Conservation (phyloP, 768 basidiomycete species). For the Xerocomellus dryophilus region DNA sequence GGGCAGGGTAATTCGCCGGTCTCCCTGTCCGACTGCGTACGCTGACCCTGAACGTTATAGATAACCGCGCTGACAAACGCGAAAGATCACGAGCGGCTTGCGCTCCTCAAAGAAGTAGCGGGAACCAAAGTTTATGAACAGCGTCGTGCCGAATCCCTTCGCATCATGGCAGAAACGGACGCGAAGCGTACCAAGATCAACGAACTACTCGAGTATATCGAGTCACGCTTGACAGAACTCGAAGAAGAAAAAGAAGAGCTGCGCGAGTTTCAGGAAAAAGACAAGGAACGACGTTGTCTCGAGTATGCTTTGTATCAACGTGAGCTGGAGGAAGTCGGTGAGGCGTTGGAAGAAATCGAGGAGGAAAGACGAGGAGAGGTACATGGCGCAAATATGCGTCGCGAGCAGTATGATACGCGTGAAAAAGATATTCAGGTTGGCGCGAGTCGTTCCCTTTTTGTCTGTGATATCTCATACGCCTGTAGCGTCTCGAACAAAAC, state of each 20-base stretch:
- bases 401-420: slow-evolving; percentile 77
- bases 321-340: slow-evolving; percentile 85
- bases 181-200: slow-evolving; percentile 88
- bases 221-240: slow-evolving; percentile 82
- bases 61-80: slow-evolving; percentile 97
- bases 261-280: slow-evolving; percentile 94
- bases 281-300: slow-evolving; percentile 88
- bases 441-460: not conserved
- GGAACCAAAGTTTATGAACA: slow-evolving; percentile 99
- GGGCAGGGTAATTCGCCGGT: slow-evolving; percentile 66
- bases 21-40: not conserved
- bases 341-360: slow-evolving; percentile 81
- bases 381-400: slow-evolving; percentile 76
- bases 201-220: slow-evolving; percentile 87
- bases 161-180: slow-evolving; percentile 96
- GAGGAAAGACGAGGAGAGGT: slow-evolving; percentile 80
- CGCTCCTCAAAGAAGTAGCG: slow-evolving; percentile 95
- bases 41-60: slow-evolving; percentile 37
- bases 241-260: slow-evolving; percentile 98
- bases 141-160: slow-evolving; percentile 84
- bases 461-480: not conserved
- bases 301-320: slow-evolving; percentile 93
- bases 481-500: slow-evolving; percentile 67
- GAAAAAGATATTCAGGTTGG: slow-evolving; percentile 83
- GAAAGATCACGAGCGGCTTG: slow-evolving; percentile 90